These are phyloP conservation scores for Capsicum baccatum DNA, from an alignment of 257 asterid genomes.

Conservation along the genomic window DNA sequence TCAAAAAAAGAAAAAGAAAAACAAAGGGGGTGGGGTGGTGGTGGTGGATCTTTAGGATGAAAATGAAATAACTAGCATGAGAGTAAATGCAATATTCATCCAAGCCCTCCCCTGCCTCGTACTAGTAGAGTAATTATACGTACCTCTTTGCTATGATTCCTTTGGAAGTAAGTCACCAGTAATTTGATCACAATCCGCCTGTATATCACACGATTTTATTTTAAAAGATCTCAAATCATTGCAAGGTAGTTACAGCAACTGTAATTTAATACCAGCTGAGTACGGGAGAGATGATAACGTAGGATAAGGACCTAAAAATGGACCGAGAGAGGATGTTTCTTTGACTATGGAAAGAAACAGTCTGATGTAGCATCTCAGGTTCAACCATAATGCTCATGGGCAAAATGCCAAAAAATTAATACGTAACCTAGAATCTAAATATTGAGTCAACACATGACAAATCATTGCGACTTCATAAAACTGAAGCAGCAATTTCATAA, in stretches of 20 bases:
- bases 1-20: no score
- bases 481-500: neutral
- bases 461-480: conserved; percentile 14
- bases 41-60: neutral
- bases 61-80: conserved; percentile 1
- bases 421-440: neutral
- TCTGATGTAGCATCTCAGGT: neutral
- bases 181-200: conserved; percentile 98
- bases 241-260: neutral
- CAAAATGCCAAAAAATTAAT: neutral
- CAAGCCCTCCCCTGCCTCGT: neutral
- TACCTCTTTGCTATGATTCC: conserved; percentile 99
- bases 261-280: conserved; percentile 9
- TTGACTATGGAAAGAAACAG: neutral
- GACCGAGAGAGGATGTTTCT: neutral
- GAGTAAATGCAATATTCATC: neutral
- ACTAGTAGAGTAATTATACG: conserved; percentile 22
- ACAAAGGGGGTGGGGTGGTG: neutral
- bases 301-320: neutral
- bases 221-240: neutral
- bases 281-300: neutral
- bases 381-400: conserved; percentile 9
- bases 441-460: conserved; percentile 5
- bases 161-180: conserved; percentile 93
- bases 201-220: conserved; percentile 37